Evolutionary conservation across 192 early-diverging fungal genomes (phyloP).

Genomic region (Coemansia sp.): DNA sequence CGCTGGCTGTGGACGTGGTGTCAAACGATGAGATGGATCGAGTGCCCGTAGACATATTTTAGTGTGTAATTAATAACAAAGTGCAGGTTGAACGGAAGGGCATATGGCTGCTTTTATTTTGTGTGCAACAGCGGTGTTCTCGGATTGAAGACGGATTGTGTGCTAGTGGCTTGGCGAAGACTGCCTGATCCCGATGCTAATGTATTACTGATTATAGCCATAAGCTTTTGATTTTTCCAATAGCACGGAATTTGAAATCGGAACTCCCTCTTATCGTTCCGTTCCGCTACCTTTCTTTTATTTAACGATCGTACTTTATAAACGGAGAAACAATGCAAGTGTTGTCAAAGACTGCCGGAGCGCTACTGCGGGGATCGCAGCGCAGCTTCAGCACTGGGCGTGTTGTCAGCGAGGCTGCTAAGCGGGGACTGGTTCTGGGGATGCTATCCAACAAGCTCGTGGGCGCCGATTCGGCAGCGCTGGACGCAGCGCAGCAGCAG

Average conservation of each 20-base stretch:
- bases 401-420: conserved; percentile 10
- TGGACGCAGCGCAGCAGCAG: conserved; percentile 27
- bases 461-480: conserved; percentile 14
- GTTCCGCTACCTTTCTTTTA: background rate
- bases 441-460: conserved; percentile 30
- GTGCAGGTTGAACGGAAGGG: background rate
- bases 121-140: background rate
- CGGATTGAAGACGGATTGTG: background rate
- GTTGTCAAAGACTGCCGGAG: background rate
- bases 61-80: background rate
- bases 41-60: background rate
- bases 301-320: background rate
- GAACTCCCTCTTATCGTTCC: background rate
- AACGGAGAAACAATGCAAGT: conserved; percentile 11
- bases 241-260: background rate
- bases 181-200: too few species aligned
- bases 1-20: background rate
- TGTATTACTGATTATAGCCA: too few species aligned
- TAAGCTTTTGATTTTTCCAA: too few species aligned
- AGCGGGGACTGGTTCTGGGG: conserved; percentile 37
- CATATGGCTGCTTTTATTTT: background rate
- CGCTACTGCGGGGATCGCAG: background rate
- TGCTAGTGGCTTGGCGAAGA: too few species aligned
- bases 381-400: conserved; percentile 12
- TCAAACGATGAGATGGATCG: conserved; percentile 6